phyloP scores from a whole-genome alignment of 2,329 filamentous ascomycete genomes.

The Phialophora macrospora region DNA sequence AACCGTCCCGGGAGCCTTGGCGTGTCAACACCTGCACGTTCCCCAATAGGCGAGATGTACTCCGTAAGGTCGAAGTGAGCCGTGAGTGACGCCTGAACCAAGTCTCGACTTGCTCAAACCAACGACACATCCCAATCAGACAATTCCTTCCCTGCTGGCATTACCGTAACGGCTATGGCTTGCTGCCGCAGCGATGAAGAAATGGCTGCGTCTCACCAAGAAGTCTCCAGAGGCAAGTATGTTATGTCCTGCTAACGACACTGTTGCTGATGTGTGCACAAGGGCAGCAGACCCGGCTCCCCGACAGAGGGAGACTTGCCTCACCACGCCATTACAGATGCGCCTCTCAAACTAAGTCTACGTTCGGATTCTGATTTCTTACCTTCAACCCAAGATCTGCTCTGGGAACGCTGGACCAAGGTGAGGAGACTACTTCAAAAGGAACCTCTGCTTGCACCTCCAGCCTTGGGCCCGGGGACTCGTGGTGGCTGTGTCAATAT shows the following conservation, averaged over 20 bases:
- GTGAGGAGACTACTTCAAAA: neutral
- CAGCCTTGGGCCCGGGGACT: neutral
- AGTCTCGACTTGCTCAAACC: too few species aligned
- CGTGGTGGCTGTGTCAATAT: neutral
- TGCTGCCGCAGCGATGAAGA: neutral
- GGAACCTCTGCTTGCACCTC: neutral
- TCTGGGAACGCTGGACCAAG: neutral
- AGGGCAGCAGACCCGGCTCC: neutral
- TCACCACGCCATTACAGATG: neutral
- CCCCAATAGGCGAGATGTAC: too few species aligned
- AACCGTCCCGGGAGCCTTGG: constrained; percentile 2
- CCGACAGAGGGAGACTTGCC: neutral
- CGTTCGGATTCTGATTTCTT: neutral
- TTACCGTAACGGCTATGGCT: too few species aligned
- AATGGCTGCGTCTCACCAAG: neutral
- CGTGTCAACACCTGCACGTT: neutral
- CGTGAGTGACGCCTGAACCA: too few species aligned
- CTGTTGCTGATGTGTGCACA: neutral
- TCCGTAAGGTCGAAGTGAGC: too few species aligned
- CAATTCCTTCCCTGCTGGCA: too few species aligned
- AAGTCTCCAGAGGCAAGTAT: neutral
- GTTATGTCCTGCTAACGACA: neutral
- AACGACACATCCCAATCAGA: too few species aligned
- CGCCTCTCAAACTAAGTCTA: neutral
- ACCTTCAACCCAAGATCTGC: neutral